Evolutionary conservation across 2,329 filamentous ascomycete genomes (phyloP).

Genomic region (Sporothrix phasma): DNA sequence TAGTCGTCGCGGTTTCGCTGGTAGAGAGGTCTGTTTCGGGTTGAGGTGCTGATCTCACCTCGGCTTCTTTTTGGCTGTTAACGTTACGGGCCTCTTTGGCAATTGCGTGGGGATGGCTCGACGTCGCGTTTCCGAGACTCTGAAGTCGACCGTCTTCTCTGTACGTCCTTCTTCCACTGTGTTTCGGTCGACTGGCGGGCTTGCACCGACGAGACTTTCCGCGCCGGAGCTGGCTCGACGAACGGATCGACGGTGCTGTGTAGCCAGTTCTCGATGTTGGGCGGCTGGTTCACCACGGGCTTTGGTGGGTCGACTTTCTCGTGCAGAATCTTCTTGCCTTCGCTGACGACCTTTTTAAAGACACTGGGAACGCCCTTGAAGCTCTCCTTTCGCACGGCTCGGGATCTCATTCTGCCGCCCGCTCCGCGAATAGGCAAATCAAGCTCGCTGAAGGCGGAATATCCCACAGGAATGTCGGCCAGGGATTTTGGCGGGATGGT

Average conservation of each 20-base stretch:
- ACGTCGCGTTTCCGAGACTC: slow-evolving; percentile 15
- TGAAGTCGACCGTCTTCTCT: slow-evolving; percentile 9
- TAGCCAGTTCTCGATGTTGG: slow-evolving; percentile 57
- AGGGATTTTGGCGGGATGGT: slow-evolving; percentile 41
- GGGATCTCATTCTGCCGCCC: slow-evolving; percentile 34
- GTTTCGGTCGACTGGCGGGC: slow-evolving; percentile 29
- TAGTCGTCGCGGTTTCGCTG: not conserved
- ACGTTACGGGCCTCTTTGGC: not conserved
- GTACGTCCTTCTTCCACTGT: slow-evolving; percentile 25
- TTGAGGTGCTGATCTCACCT: not conserved
- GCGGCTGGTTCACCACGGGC: slow-evolving; percentile 45
- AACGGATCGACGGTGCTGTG: slow-evolving; percentile 54
- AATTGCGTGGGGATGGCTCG: not conserved
- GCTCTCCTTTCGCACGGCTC: slow-evolving; percentile 44
- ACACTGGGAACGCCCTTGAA: slow-evolving; percentile 53
- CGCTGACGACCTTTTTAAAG: slow-evolving; percentile 53
- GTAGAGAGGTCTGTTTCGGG: slow-evolving; percentile 12
- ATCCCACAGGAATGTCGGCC: slow-evolving; percentile 53
- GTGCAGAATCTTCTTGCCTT: slow-evolving; percentile 55
- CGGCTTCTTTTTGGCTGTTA: slow-evolving; percentile 9
- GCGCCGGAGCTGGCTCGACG: slow-evolving; percentile 32
- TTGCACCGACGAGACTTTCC: slow-evolving; percentile 18
- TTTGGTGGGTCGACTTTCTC: slow-evolving; percentile 49
- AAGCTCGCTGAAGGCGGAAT: slow-evolving; percentile 56
- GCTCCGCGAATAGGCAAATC: slow-evolving; percentile 44